phyloP scores from a whole-genome alignment of 805 yeast species.

The Myxozyma geophila region DNA sequence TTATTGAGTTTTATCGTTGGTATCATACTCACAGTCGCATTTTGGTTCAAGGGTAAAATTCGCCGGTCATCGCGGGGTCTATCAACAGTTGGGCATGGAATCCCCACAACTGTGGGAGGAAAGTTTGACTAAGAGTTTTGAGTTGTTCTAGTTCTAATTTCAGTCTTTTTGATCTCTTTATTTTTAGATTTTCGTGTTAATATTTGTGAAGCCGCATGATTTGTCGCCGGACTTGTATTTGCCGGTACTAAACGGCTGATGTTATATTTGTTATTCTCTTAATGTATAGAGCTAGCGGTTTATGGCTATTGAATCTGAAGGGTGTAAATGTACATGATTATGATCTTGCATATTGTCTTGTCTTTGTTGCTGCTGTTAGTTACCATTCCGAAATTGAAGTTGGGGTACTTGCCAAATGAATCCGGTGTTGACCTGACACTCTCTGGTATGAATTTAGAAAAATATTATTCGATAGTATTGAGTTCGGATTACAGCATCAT shows the following conservation, averaged over 20 bases:
- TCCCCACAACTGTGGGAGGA: conserved; percentile 10
- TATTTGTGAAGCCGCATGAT: conserved; percentile 1
- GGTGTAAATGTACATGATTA: conserved; percentile 7
- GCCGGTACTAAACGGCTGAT: background rate
- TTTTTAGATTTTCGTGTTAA: conserved; percentile 3
- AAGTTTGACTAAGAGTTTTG: conserved; percentile 14
- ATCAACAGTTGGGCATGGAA: conserved; percentile 7
- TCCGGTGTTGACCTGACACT: background rate
- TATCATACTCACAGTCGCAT: conserved; percentile 23
- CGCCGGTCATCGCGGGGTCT: conserved; percentile 26
- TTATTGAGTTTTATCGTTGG: conserved; percentile 20
- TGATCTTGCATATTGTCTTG: conserved; percentile 7
- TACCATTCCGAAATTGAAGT: background rate
- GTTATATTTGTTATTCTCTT: background rate
- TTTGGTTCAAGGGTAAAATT: conserved; percentile 32
- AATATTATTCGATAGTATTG: background rate
- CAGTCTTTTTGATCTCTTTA: background rate
- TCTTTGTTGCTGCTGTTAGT: background rate
- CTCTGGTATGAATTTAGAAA: background rate
- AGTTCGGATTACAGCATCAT: background rate
- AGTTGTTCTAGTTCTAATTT: background rate
- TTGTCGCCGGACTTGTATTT: background rate
- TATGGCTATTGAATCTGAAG: background rate
- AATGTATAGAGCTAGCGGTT: background rate
- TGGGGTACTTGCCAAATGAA: background rate